Conservation (phyloP, 2,329 filamentous ascomycete genomes). For the Neophaeococcomyces mojaviensis region DNA sequence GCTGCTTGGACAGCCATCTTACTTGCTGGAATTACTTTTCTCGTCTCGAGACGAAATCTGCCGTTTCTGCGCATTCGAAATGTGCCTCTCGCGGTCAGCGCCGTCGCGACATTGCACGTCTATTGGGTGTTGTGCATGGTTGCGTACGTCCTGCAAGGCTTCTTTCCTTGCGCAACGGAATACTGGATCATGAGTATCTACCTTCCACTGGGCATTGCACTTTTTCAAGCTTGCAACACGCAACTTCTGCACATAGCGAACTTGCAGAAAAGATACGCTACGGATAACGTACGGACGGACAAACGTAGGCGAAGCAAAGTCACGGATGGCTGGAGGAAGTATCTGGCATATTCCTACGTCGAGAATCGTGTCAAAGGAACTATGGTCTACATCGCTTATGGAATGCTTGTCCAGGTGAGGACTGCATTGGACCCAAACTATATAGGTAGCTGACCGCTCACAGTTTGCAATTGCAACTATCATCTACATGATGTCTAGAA, state of each 20-base stretch:
- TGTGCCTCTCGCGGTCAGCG: slow-evolving; percentile 30
- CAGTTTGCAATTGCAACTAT: slow-evolving; percentile 53
- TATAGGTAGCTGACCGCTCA: slow-evolving; percentile 15
- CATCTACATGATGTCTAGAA: slow-evolving; percentile 57
- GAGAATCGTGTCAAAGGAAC: slow-evolving; percentile 45
- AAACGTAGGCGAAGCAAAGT: slow-evolving; percentile 17
- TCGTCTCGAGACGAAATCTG: slow-evolving; percentile 28
- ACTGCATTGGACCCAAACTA: neutral
- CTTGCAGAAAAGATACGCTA: slow-evolving; percentile 37
- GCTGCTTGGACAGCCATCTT: slow-evolving; percentile 29
- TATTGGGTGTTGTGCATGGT: slow-evolving; percentile 32
- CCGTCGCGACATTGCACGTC: slow-evolving; percentile 32
- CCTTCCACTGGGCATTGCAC: slow-evolving; percentile 56
- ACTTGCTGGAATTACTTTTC: slow-evolving; percentile 26
- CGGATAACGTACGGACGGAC: slow-evolving; percentile 6
- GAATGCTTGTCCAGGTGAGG: slow-evolving; percentile 50
- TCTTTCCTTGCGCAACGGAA: slow-evolving; percentile 46
- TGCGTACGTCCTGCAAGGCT: slow-evolving; percentile 29
- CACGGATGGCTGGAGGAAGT: slow-evolving; percentile 21
- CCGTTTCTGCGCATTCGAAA: slow-evolving; percentile 34
- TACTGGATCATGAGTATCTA: slow-evolving; percentile 63
- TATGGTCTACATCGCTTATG: slow-evolving; percentile 44
- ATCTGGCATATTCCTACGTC: slow-evolving; percentile 32
- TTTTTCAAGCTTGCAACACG: slow-evolving; percentile 59
- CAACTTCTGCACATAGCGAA: slow-evolving; percentile 54